These are phyloP conservation scores for Micractinium sp. DNA, from an alignment of 139 green algal genomes.

Conservation along the genomic window DNA sequence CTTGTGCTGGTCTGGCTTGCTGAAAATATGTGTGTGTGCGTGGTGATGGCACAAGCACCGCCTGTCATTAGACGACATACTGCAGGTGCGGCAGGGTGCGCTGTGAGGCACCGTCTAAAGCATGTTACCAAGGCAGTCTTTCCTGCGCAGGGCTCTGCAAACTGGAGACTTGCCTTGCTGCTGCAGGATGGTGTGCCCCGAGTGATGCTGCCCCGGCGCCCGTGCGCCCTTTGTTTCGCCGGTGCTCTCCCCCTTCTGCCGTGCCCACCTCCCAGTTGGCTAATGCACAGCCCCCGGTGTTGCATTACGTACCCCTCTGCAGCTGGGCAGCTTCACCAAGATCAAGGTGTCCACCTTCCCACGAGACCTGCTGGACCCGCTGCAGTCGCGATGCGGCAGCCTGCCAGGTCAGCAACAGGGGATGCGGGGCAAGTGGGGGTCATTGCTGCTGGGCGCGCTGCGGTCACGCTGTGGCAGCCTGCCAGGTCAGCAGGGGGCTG, in stretches of 20 bases:
- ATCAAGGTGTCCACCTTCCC: slow-evolving; percentile 54
- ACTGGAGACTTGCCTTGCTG: no score
- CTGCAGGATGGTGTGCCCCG: no score
- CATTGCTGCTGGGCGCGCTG: not conserved
- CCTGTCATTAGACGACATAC: slow-evolving; percentile 60
- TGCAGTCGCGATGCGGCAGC: slow-evolving; percentile 22
- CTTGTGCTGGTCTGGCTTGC: not conserved
- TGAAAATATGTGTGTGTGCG: no score
- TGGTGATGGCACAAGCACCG: slow-evolving; percentile 32
- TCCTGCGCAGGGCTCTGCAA: no score
- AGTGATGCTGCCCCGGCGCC: no score
- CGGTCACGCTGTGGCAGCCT: not conserved
- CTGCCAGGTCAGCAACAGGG: slow-evolving; percentile 1
- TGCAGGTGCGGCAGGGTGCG: slow-evolving; percentile 45
- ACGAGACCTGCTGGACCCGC: slow-evolving; percentile 40
- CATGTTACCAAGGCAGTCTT: no score
- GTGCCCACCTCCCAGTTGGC: no score
- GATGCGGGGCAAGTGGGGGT: no score
- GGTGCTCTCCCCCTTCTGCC: no score
- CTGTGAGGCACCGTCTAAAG: no score
- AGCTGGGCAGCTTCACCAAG: slow-evolving; percentile 47
- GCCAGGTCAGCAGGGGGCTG: not conserved
- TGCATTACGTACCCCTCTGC: not conserved
- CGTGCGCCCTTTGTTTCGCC: no score
- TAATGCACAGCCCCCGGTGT: no score